Evolutionary conservation across 805 yeast genomes (phyloP), one percentile per base, ranked within the genome.

Genomic region (Kluyveromyces aestuarii): DNA sequence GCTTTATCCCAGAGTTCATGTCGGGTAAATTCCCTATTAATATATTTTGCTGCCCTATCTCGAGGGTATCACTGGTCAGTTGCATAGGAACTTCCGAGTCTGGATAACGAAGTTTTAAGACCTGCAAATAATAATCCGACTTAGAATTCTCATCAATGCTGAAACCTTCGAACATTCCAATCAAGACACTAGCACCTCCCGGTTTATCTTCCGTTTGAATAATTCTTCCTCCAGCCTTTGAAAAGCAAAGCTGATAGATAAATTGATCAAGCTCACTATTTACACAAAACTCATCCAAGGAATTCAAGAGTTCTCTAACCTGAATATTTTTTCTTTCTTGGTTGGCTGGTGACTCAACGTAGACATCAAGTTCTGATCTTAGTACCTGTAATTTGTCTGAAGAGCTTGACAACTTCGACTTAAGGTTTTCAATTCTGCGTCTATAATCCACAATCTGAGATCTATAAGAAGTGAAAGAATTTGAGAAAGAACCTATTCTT

Each of bases 1-100:
- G 52, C 18, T 52, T 54, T 41, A 72, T 48, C 33, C 69, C 68
- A 40, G 63, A 67, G 39, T 61, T 62, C 6, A 56, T 66, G 44
- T 57, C 63, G 46, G 52, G 67, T 51, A 57, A 49, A 16, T 68
- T 66, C 4, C 63, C 67, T 30, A 63, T 54, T 17, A 61, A 50
- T 36, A 55, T 54, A 7, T 52, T 40, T 19, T 50, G 41, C 14
- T 52, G 41, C n/a, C 57, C 60, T n/a, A 54, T 35, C 16, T 42
- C 46, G 16, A 30, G 9, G 5, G 54, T 48, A 27, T 57, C 61
- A 50, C 56, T 62, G 13, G 53, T 51, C 36, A 63, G 52, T 37
- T 63, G 64, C 13, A 52, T 45, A 5, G 57, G 41, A 16, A 64
- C 47, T 39, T 62, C 65, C 10, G 52, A 27, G 30, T 58, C 60